phyloP scores from a whole-genome alignment of 2,329 filamentous ascomycete genomes.

The Fusarium miscanthi region DNA sequence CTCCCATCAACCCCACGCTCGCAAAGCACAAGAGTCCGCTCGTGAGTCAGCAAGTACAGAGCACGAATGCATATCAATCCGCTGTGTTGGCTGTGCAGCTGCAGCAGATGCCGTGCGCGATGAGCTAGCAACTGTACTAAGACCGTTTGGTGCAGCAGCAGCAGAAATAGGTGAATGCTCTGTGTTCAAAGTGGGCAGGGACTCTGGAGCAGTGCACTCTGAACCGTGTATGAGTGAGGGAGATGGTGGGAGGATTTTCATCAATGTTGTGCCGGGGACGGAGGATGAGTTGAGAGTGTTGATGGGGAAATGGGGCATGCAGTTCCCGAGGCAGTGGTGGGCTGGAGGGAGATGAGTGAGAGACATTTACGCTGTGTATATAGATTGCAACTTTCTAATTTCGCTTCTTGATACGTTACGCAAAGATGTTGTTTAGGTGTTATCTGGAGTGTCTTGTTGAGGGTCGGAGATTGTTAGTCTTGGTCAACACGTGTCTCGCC shows the following conservation, averaged over 20 bases:
- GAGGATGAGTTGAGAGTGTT: conserved; percentile 49
- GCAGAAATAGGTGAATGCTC: conserved; percentile 50
- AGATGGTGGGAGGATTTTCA: conserved; percentile 47
- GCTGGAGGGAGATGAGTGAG: not conserved
- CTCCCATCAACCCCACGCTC: conserved; percentile 47
- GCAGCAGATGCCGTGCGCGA: conserved; percentile 54
- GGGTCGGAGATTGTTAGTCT: not conserved
- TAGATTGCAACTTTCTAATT: not conserved
- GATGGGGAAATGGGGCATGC: conserved; percentile 53
- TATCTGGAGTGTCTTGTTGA: not conserved
- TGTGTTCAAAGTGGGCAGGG: conserved; percentile 56
- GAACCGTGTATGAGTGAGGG: conserved; percentile 51
- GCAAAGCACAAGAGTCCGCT: conserved; percentile 46
- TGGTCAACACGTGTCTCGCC: not conserved
- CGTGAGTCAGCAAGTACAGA: conserved; percentile 45
- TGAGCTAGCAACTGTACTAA: conserved; percentile 48
- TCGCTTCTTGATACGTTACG: not conserved
- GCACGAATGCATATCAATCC: conserved; percentile 56
- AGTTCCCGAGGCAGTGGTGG: conserved; percentile 50
- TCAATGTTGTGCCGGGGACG: conserved; percentile 53
- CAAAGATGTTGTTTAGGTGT: no score
- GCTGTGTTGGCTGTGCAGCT: conserved; percentile 57
- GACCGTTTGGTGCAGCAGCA: conserved; percentile 33
- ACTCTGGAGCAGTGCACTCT: conserved; percentile 56
- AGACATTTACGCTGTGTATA: no score